phyloP scores from a whole-genome alignment of 2,329 filamentous ascomycete species.

The Orbilia blumenaviensis region DNA sequence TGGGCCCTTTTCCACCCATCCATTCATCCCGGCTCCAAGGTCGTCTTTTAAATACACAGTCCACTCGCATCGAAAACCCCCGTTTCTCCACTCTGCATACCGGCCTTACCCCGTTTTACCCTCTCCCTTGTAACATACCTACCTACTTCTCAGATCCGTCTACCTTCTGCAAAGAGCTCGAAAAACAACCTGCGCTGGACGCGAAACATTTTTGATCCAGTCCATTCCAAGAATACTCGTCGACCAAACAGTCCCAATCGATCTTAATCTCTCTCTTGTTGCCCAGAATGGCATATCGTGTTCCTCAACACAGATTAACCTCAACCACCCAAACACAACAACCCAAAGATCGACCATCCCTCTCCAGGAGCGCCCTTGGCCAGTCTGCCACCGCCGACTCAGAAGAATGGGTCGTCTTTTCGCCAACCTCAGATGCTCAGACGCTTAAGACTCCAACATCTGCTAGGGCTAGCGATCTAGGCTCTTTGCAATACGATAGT shows the following conservation, averaged over 20 bases:
- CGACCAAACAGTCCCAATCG: conserved; percentile 12
- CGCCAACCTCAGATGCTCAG: conserved; percentile 71
- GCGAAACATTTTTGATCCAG: conserved; percentile 15
- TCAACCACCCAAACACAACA: conserved; percentile 36
- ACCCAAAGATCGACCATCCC: conserved; percentile 30
- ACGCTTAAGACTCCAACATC: conserved; percentile 75
- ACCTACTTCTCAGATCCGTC: conserved; percentile 7
- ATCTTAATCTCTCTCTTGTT: not conserved
- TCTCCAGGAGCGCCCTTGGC: conserved; percentile 32
- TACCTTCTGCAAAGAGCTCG: conserved; percentile 19
- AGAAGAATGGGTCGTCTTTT: conserved; percentile 95
- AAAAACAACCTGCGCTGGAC: conserved; percentile 35
- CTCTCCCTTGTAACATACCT: conserved; percentile 25
- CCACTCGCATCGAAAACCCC: conserved; percentile 37
- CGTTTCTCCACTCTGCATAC: conserved; percentile 45
- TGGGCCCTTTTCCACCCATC: too few relatives aligned
- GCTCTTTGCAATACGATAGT: conserved; percentile 69
- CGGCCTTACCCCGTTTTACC: conserved; percentile 28
- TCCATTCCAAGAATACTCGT: not conserved
- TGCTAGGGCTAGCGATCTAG: conserved; percentile 79
- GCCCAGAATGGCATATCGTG: conserved; percentile 44
- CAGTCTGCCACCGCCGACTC: conserved; percentile 53
- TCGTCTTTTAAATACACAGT: conserved; percentile 15
- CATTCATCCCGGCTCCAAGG: not conserved
- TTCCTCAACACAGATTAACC: conserved; percentile 48